Evolutionary conservation across 768 basidiomycete genomes (phyloP), one percentile per base, ranked within the genome.

Genomic region (Porphyrellus cyaneotinctus): DNA sequence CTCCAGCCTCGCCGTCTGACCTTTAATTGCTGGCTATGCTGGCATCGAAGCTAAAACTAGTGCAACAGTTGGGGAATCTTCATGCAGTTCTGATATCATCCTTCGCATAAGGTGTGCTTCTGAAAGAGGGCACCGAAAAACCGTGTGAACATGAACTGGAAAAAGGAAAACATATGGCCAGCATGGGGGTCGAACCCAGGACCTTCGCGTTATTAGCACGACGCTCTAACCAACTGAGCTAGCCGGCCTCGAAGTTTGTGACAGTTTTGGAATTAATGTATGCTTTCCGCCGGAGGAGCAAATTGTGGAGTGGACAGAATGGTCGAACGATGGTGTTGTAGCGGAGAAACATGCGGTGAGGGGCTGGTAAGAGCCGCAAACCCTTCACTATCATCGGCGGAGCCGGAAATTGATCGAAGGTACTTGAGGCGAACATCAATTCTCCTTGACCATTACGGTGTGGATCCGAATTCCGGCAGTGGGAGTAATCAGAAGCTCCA

Each of bases 191-290:
- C 54, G 56, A 59, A 59, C 58, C 56, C 56, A 53, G 51, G 56
- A 59, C 47, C 58, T 58, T 59, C 58, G 51, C 58, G 65, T 67
- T 65, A 65, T 65, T 65, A 65, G 64, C 64, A 65, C 64, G 64
- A 65, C 65, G 64, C 64, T 65, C 64, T 65, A 65, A 65, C 64
- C 64, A 65, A 64, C 64, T 65, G 64, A 65, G 65, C 65, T 65
- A 65, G 65, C 54, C 64, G 64, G 65, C 64, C 63, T 30, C 13
- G 2, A 20, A 1, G 15, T 9, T n/a, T n/a, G n/a, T n/a, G n/a
- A n/a, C n/a, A n/a, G 7, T 26, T 26, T 22, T 15, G 15, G 23
- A 17, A 41, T 38, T 9, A 22, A 4, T 24, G 24, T 24, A 18
- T 7, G 39, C 22, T 13, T 24, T 26, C 13, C 3, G 3, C 20